Evolutionary conservation across 257 asterid genomes (phyloP), one percentile per base, ranked within the genome.

Genomic region (Ocimum tenuiflorum): DNA sequence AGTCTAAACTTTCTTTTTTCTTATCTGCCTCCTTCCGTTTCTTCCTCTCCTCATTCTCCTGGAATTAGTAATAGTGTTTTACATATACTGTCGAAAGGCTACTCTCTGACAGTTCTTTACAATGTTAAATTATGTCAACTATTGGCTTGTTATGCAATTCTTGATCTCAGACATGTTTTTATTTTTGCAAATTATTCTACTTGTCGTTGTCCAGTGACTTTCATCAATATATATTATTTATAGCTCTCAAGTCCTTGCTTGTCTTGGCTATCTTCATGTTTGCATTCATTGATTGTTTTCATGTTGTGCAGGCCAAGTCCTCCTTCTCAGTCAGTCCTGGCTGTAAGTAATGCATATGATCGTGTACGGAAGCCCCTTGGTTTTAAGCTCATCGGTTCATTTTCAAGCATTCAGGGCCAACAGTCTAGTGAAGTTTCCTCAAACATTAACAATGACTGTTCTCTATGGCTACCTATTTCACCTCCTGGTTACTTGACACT

Each of bases 311-410:
- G 99, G 88, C 95, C 99, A 71, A 89, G 76, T 79, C 97, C 99
- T 73, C 99, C 99, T 60, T 87, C 97, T 52, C 99, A 92, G 79
- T 83, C 96, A 24, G 99, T 89, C 45, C 70, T 92, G 73, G 91
- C 99, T 71, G 96, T 92, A 75, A 86, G 84, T 75, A 86, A 73
- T 78, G 73, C 83, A 60, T 92, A 92, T 76, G 99, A 96, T 38
- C 97, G 99, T 56, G 99, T 84, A 24, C 80, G 89, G 72, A 92
- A 86, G 78, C 97, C 99, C 65, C 82, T 86, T 76, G 95, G 94
- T 49, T 92, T 84, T 81, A 77, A 82, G 87, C 83, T 86, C 55
- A 78, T 92, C 65, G 90, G 96, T 35, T 58, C 68, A 11, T 85
- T 89, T 76, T 85, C 95, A 41, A 74, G 80, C 65, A 70, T 79